phyloP scores from a whole-genome alignment of 2,329 filamentous ascomycete species.

The Pseudogymnoascus pannorum region DNA sequence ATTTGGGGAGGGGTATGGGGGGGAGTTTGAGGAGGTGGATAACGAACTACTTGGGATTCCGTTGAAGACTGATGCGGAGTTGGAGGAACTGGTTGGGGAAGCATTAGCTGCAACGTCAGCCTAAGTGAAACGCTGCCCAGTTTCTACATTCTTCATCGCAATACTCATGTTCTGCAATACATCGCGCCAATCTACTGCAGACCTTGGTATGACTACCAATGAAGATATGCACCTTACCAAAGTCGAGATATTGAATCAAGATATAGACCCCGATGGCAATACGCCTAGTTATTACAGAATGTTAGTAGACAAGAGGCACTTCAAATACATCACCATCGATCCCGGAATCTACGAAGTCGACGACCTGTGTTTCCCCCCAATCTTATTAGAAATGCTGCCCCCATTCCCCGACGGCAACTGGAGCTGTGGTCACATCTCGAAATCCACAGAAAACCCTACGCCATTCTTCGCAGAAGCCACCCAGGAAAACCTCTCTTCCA shows the following conservation, averaged over 20 bases:
- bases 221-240: neutral
- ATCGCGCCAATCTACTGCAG: neutral
- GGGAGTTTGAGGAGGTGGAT: constrained; percentile 33
- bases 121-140: neutral
- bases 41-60: constrained; percentile 38
- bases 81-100: constrained; percentile 28
- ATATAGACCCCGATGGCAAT: constrained; percentile 7
- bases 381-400: constrained; percentile 30
- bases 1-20: constrained; percentile 29
- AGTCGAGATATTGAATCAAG: constrained; percentile 11
- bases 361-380: constrained; percentile 30
- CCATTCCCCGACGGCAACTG: constrained; percentile 34
- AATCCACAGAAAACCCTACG: constrained; percentile 19
- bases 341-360: constrained; percentile 28
- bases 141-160: neutral
- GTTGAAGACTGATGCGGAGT: constrained; percentile 33
- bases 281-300: constrained; percentile 32
- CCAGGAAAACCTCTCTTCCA: constrained; percentile 25
- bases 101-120: neutral
- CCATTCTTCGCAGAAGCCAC: constrained; percentile 25
- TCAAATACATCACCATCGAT: constrained; percentile 37
- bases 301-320: constrained; percentile 29
- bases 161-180: neutral
- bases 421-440: constrained; percentile 33
- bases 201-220: neutral